Evolutionary conservation across 1,284 basidiomycete genomes (phyloP).

Genomic region (Austropuccinia psidii): DNA sequence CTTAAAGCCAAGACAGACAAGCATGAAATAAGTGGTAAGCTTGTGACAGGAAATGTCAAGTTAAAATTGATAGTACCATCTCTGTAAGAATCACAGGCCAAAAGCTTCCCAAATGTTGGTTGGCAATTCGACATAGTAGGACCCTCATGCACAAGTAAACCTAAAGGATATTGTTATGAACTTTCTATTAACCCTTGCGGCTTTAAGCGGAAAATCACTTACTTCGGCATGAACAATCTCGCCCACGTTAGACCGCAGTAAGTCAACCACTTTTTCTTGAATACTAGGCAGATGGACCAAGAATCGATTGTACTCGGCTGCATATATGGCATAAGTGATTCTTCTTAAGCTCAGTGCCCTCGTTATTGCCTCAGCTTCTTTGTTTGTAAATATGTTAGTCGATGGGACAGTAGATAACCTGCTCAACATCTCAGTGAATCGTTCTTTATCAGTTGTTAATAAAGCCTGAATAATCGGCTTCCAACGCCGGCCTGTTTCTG

Average conservation of each 20-base stretch:
- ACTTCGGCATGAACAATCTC: conserved; percentile 87
- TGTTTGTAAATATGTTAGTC: conserved; percentile 91
- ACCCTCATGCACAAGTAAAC: conserved; percentile 84
- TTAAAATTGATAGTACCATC: conserved; percentile 56
- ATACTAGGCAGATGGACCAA: conserved; percentile 80
- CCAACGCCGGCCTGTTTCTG: conserved; percentile 61
- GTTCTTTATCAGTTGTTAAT: conserved; percentile 78
- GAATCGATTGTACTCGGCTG: conserved; percentile 82
- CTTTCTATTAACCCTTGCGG: background rate
- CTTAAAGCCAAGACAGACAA: conserved; percentile 44
- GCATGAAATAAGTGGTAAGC: background rate
- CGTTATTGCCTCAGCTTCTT: conserved; percentile 82
- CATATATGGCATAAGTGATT: conserved; percentile 72
- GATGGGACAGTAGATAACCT: conserved; percentile 70
- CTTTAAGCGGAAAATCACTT: conserved; percentile 37
- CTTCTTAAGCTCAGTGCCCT: conserved; percentile 82
- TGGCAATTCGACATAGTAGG: conserved; percentile 78
- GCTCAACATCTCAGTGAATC: conserved; percentile 76
- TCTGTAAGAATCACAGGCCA: conserved; percentile 96
- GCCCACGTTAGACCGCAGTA: conserved; percentile 66
- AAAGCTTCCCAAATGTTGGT: conserved; percentile 85
- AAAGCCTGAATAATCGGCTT: conserved; percentile 67
- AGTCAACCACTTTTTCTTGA: conserved; percentile 93
- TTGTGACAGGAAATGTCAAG: background rate
- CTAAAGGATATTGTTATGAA: conserved; percentile 40